Base-by-base conservation (phyloP, 2,329 filamentous ascomycete species). In the Curvularia sp. region DNA sequence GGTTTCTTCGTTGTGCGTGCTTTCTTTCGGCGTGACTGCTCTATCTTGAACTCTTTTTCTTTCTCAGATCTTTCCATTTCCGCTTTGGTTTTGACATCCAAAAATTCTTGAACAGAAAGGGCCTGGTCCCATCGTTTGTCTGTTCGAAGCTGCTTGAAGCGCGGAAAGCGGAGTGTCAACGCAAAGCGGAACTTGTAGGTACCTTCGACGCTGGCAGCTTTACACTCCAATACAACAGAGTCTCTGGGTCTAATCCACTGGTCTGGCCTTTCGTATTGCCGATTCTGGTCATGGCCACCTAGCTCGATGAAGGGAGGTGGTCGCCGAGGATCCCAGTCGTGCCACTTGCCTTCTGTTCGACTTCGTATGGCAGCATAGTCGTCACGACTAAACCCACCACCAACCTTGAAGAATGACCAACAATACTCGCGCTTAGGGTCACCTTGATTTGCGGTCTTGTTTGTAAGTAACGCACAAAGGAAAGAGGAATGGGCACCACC, bases 331-430 rank as follows among this genome's bases (percentile, higher is more conserved):
- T 97, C 89, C 92, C 93, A 99, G 31, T 91, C 86, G 12, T 85
- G 84, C 95, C 95, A 99, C 75, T 97, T 97, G 5, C 91, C 93
- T 58, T 97, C 91, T 0, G 94, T 98, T 24, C 88, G 84, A 69
- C 96, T 92, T 5, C 88, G 84, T 46, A 99, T 89, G 57, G 89
- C 87, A 0, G 89, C 88, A 74, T 97, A 98, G 71, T 99, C 95
- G 52, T 90, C 87, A 0, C 87, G 89, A 13, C 86, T 88, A 75
- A 98, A 93, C 0, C 95, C 95, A 53, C 95, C 95, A n/a, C 95
- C 95, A 15, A 99, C 95, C 76, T 95, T 97, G 83, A 93, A 96
- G 79, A 99, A 97, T n/a, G 93, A 97, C 69, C 88, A 91, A 71
- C 88, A 96, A 75, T 92, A 93, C 77, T 91, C 89, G 0, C 87